These are phyloP conservation scores for Naganishia antarctica DNA, from an alignment of 768 basidiomycete species.

Conservation along the genomic window DNA sequence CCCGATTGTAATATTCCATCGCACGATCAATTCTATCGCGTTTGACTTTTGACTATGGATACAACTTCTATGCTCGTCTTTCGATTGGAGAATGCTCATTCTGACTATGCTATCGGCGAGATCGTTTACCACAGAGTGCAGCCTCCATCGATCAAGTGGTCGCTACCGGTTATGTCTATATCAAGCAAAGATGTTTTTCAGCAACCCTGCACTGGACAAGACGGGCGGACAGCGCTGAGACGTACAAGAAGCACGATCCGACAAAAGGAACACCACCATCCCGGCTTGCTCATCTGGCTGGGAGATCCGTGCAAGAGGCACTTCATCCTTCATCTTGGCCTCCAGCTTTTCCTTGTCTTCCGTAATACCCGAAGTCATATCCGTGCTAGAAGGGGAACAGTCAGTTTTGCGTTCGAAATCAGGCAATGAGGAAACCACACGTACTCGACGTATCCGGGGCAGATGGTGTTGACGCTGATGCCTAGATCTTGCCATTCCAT, in stretches of 20 bases:
- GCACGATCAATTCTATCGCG: no score
- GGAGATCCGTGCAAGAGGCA: constrained; percentile 33
- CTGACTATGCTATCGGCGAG: neutral
- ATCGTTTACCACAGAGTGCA: constrained; percentile 32
- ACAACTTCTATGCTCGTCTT: constrained; percentile 5
- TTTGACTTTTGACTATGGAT: constrained; percentile 4
- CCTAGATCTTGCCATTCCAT: constrained; percentile 46
- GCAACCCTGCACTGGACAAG: no score
- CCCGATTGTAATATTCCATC: no score
- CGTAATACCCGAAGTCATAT: constrained; percentile 38
- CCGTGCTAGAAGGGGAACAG: constrained; percentile 30
- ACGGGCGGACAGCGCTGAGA: no score
- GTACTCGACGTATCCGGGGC: constrained; percentile 39
- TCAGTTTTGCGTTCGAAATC: neutral
- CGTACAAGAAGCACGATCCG: constrained; percentile 42
- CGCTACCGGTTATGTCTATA: constrained; percentile 39
- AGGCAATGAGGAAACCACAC: neutral
- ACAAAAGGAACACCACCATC: constrained; percentile 39
- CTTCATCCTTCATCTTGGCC: constrained; percentile 23
- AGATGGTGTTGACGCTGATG: constrained; percentile 35
- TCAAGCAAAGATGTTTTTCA: neutral
- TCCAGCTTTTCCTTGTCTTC: constrained; percentile 31
- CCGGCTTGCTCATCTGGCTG: constrained; percentile 42
- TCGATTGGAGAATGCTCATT: neutral
- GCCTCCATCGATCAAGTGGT: constrained; percentile 41